phyloP scores from a whole-genome alignment of 148 eudicot genomes.

The Camellia japonica region DNA sequence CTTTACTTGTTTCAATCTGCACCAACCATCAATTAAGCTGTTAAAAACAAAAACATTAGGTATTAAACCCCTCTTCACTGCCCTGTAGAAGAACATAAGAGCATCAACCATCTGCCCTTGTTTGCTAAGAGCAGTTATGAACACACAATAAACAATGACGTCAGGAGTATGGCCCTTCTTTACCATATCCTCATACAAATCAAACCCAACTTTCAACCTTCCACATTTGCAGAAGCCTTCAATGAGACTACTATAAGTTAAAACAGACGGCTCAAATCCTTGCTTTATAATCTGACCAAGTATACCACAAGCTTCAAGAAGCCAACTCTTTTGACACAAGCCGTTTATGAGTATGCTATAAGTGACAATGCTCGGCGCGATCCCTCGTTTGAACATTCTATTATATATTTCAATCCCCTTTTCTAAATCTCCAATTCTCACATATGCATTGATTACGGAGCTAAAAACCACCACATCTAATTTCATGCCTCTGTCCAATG shows the following conservation, averaged over 20 bases:
- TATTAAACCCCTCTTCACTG: constrained; percentile 35
- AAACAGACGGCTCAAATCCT: constrained; percentile 52
- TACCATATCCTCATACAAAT: constrained; percentile 42
- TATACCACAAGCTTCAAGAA: constrained; percentile 51
- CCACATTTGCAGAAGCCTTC: constrained; percentile 60
- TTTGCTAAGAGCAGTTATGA: constrained; percentile 61
- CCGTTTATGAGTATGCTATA: constrained; percentile 57
- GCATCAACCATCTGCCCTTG: constrained; percentile 47
- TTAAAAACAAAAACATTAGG: constrained; percentile 45
- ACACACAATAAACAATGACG: constrained; percentile 35
- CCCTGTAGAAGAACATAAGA: constrained; percentile 47
- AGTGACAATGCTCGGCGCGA: constrained; percentile 41
- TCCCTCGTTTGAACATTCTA: constrained; percentile 41
- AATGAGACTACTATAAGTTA: constrained; percentile 49
- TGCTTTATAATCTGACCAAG: constrained; percentile 48
- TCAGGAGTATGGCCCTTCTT: constrained; percentile 45
- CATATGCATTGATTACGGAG: constrained; percentile 52
- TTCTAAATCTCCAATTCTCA: constrained; percentile 38
- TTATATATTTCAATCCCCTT: constrained; percentile 43
- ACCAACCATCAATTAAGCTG: constrained; percentile 52
- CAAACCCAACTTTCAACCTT: constrained; percentile 39
- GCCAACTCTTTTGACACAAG: constrained; percentile 38
- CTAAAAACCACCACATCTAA: constrained; percentile 53
- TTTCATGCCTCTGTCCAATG: constrained; percentile 40
- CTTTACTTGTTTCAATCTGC: constrained; percentile 41